Evolutionary conservation across 2,329 filamentous ascomycete genomes (phyloP).

Genomic region (Aureobasidium sp.): DNA sequence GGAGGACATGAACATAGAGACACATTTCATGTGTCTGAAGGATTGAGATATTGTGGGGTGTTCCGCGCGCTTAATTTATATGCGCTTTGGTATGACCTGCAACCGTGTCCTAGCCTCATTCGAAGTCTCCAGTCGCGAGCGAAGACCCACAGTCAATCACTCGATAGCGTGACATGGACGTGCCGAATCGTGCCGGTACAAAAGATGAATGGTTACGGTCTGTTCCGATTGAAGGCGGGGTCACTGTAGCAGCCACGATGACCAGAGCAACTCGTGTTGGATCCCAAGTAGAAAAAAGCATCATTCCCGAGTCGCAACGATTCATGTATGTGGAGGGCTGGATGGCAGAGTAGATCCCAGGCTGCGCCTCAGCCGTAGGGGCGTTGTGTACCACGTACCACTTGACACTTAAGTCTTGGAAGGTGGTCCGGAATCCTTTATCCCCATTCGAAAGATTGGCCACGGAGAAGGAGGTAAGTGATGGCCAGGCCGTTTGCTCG

Average conservation of each 20-base stretch:
- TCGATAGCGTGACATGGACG: not conserved
- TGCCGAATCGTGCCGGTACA: not conserved
- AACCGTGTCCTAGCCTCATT: not conserved
- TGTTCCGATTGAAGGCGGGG: not conserved
- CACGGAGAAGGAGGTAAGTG: not conserved
- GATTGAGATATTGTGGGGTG: not conserved
- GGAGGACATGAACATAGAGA: not conserved
- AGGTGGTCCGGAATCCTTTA: not conserved
- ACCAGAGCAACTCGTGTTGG: not conserved
- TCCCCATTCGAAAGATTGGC: not conserved
- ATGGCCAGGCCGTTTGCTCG: not conserved
- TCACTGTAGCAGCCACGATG: not conserved
- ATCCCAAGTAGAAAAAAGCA: not conserved
- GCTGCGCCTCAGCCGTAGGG: constrained; percentile 1
- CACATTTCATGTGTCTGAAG: not conserved
- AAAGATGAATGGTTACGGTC: not conserved
- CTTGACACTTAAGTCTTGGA: not conserved
- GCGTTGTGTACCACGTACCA: not conserved
- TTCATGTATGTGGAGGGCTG: not conserved
- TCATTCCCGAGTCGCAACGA: not conserved
- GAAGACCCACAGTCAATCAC: not conserved
- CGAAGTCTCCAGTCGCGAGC: not conserved
- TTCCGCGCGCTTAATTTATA: not conserved
- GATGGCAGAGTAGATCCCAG: not conserved
- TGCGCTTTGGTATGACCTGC: not conserved